Base-by-base conservation (phyloP, 1,139 yeast species). In the Schwanniomyces etchellsii region DNA sequence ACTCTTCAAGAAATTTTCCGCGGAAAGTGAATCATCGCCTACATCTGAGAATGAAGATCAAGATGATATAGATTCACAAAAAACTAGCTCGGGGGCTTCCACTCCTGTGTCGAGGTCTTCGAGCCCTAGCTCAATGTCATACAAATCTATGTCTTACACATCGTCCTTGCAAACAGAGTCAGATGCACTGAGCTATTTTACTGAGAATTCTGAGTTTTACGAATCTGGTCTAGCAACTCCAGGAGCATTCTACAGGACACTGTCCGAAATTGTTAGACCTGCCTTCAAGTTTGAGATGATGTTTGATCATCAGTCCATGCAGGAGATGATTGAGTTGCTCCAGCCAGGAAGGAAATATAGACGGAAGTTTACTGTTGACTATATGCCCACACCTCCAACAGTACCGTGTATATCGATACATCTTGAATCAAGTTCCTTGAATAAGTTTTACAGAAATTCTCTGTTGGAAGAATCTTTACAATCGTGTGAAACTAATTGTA, bases 201-300 rank as follows among this genome's bases (percentile, higher is more conserved):
- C 28, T 5, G 17, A 16, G 37, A 9, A 52, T 61, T 18, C 24
- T 10, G 28, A 26, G n/a, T 4, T 28, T 36, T 3, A 28, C 29
- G 17, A 38, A 42, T 3, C 16, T 20, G 16, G 29, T 28, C 10
- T 13, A 11, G 39, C 59, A 13, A 57, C 61, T 27, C 74, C 74
- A 9, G 74, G 75, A 2, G 77, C 71, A 37, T 48, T 72, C 20
- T 48, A 60, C 26, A 53, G 50, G 22, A 47, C 61, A 10, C 66
- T 73, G 1, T 77, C 79, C 2, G 74, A 70, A 24, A 57, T 72
- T 5, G 48, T 60, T 10, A 48, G 74, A 26, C 77, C 77, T 6
- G 42, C 59, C 11, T 69, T 57, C 45, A 69, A 65, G 42, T 71
- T 72, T 46, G 76, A 71, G 28, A 49, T 74, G 22, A 52, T 63